These are phyloP conservation scores for Licmophora abbreviata DNA, from an alignment of 108 stramenopile species.

Conservation along the genomic window DNA sequence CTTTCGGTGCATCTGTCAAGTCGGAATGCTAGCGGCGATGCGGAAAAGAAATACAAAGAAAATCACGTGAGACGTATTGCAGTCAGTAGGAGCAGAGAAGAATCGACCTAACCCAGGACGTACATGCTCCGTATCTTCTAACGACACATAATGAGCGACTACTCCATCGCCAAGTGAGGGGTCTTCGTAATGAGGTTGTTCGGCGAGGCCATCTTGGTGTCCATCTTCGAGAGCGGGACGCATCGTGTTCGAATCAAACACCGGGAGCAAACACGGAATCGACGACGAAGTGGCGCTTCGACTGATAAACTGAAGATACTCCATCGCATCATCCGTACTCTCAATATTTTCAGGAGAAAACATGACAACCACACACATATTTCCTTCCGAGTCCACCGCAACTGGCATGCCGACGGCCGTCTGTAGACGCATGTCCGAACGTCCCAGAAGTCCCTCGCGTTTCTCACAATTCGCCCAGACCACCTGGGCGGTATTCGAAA, in stretches of 20 bases:
- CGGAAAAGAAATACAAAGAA: background rate
- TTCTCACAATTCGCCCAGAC: constrained; percentile 93
- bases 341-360: constrained; percentile 82
- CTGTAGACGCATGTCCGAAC: constrained; percentile 90
- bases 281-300: constrained; percentile 61
- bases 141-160: constrained; percentile 66
- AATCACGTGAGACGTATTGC: background rate
- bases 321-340: constrained; percentile 74
- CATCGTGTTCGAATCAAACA: constrained; percentile 40
- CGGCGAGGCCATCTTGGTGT: background rate
- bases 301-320: constrained; percentile 77
- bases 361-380: constrained; percentile 91
- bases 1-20: constrained; percentile 51
- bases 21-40: constrained; percentile 29
- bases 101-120: background rate
- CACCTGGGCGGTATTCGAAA: constrained; percentile 84
- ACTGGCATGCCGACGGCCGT: constrained; percentile 97
- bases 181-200: background rate
- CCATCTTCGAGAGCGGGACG: constrained; percentile 4
- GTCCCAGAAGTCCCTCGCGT: constrained; percentile 79
- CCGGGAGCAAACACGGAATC: constrained; percentile 76
- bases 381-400: constrained; percentile 70
- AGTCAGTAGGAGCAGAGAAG: background rate
- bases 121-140: constrained; percentile 40
- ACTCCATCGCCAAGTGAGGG: constrained; percentile 59